phyloP scores from a whole-genome alignment of 768 basidiomycete genomes.

The Pleurotus pulmonarius region DNA sequence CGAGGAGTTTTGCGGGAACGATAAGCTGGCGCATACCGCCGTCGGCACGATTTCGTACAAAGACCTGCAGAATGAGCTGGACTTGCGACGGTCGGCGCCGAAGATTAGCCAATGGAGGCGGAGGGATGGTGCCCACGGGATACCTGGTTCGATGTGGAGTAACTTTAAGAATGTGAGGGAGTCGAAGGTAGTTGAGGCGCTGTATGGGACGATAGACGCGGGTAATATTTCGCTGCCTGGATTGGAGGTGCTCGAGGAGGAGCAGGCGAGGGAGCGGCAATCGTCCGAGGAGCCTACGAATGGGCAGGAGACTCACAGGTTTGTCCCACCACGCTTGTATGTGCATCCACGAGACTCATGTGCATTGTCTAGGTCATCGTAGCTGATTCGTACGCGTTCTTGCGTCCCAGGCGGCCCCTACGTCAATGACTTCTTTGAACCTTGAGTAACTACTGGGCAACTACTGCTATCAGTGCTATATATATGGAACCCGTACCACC shows the following conservation, averaged over 20 bases:
- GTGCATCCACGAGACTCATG: too few relatives aligned
- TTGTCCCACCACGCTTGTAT: too few relatives aligned
- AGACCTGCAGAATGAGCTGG: constrained; percentile 16
- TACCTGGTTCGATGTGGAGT: constrained; percentile 23
- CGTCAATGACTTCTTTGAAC: too few relatives aligned
- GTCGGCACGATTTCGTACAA: constrained; percentile 11
- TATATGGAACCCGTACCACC: too few relatives aligned
- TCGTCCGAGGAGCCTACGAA: constrained; percentile 16
- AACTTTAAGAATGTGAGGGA: constrained; percentile 28
- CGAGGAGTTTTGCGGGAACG: constrained; percentile 44
- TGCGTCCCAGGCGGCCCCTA: too few relatives aligned
- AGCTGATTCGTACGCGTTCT: too few relatives aligned
- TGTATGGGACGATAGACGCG: constrained; percentile 44
- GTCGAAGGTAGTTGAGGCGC: constrained; percentile 41
- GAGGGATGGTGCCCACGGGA: constrained; percentile 11
- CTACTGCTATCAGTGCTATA: too few relatives aligned
- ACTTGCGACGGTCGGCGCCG: constrained; percentile 25
- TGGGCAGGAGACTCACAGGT: constrained; percentile 31
- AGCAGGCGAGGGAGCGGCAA: constrained; percentile 15
- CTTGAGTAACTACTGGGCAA: too few relatives aligned
- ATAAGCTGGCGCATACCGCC: neutral
- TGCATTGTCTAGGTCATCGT: too few relatives aligned
- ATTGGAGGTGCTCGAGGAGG: constrained; percentile 43
- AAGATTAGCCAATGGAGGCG: constrained; percentile 35
- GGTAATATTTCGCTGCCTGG: constrained; percentile 32